phyloP scores from a whole-genome alignment of 441 rosid genomes.

The Gossypium gossypioides region DNA sequence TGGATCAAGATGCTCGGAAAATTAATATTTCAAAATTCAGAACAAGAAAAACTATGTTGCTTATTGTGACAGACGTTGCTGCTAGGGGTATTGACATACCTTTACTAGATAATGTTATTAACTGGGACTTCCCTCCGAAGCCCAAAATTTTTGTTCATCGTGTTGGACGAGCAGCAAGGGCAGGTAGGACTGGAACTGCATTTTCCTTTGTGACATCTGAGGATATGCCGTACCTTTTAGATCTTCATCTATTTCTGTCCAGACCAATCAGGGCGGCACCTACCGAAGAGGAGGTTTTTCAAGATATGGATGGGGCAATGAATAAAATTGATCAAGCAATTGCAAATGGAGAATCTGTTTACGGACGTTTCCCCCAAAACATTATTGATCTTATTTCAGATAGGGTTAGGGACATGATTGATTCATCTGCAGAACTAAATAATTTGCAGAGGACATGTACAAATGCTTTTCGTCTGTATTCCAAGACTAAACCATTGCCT shows the following conservation, averaged over 20 bases:
- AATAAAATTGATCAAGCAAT: constrained; percentile 54
- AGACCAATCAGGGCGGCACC: constrained; percentile 83
- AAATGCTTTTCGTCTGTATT: constrained; percentile 83
- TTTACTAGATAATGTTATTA: constrained; percentile 87
- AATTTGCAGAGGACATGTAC: constrained; percentile 60
- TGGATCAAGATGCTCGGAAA: constrained; percentile 96
- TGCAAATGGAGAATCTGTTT: constrained; percentile 75
- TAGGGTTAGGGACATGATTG: constrained; percentile 52
- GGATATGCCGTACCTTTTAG: constrained; percentile 77
- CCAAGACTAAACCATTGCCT: constrained; percentile 75
- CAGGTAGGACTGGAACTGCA: constrained; percentile 86
- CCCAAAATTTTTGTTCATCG: constrained; percentile 92
- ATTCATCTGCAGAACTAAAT: constrained; percentile 68
- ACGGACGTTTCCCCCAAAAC: constrained; percentile 83
- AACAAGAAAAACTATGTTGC: constrained; percentile 70
- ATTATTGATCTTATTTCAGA: constrained; percentile 77
- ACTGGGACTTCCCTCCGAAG: constrained; percentile 93
- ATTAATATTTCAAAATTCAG: constrained; percentile 80
- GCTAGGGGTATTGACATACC: constrained; percentile 97
- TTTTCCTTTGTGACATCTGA: constrained; percentile 81
- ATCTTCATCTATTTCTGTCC: constrained; percentile 89
- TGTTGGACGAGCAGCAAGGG: constrained; percentile 91
- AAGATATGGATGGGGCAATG: constrained; percentile 67
- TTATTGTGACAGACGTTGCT: constrained; percentile 89
- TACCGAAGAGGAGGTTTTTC: constrained; percentile 81